Evolutionary conservation across 352 stramenopile genomes (phyloP).

Genomic region (Globisporangium carolinianum): DNA sequence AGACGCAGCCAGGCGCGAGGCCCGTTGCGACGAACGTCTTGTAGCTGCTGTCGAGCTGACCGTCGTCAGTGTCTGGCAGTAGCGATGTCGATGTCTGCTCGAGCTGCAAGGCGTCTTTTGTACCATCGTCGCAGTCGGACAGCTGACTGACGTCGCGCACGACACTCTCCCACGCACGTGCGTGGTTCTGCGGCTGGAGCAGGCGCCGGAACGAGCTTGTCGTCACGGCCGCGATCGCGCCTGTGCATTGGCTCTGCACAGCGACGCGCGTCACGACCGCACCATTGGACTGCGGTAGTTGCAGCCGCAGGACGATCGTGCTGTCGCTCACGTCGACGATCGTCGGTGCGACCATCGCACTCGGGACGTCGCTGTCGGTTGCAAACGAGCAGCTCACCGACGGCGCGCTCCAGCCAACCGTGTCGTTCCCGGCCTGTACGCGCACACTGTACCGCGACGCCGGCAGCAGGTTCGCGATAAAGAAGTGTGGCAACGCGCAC

Average conservation of each 20-base stretch:
- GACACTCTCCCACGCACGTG: conserved; percentile 25
- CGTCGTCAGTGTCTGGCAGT: not conserved
- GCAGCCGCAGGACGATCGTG: conserved; percentile 33
- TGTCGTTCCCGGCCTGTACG: conserved; percentile 40
- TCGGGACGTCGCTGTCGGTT: conserved; percentile 36
- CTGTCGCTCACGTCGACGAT: conserved; percentile 31
- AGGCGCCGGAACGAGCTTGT: conserved; percentile 26
- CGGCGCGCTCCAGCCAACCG: conserved; percentile 32
- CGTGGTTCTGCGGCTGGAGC: conserved; percentile 24
- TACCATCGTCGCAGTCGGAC: conserved; percentile 13
- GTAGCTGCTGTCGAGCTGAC: conserved; percentile 7
- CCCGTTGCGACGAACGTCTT: conserved; percentile 27
- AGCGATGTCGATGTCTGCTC: too few species aligned
- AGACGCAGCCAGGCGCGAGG: conserved; percentile 33
- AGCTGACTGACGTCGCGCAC: conserved; percentile 21
- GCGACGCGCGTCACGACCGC: conserved; percentile 22
- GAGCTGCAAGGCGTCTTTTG: not conserved
- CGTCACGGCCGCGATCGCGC: conserved; percentile 19
- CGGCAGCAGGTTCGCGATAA: conserved; percentile 32
- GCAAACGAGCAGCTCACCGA: conserved; percentile 17
- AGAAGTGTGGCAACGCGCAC: conserved; percentile 16
- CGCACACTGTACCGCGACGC: conserved; percentile 31
- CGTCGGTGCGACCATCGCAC: conserved; percentile 26
- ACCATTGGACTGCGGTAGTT: conserved; percentile 34
- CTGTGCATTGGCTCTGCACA: conserved; percentile 38